phyloP scores from a whole-genome alignment of 2,329 filamentous ascomycete genomes.

The Neofusicoccum kwambonambiense region DNA sequence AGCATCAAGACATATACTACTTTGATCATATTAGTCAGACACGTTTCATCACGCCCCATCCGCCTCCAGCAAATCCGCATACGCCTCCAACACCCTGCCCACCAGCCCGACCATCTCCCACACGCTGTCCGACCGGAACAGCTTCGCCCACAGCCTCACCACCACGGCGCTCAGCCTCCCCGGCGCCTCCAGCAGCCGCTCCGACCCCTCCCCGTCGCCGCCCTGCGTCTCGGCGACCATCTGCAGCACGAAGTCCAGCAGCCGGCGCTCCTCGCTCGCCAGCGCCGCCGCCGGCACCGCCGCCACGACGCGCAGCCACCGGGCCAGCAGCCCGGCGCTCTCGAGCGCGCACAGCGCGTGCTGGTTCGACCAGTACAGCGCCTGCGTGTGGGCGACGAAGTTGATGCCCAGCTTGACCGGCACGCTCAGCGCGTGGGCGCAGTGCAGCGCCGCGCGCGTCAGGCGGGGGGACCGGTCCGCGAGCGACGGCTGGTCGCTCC shows the following conservation, averaged over 20 bases:
- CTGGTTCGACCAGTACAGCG: not conserved
- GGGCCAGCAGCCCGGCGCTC: not conserved
- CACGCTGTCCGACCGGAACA: not conserved
- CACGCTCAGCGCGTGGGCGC: too few relatives aligned
- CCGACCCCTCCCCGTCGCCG: too few relatives aligned
- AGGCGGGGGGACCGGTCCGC: not conserved
- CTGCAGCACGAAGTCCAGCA: not conserved
- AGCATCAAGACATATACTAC: too few relatives aligned
- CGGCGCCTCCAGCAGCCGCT: too few relatives aligned
- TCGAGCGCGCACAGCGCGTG: not conserved
- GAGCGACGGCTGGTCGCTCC: not conserved
- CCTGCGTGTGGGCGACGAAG: not conserved
- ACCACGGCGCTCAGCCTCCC: not conserved
- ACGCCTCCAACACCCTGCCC: not conserved
- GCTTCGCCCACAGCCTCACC: not conserved
- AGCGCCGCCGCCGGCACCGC: not conserved
- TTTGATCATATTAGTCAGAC: too few relatives aligned
- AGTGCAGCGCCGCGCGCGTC: not conserved
- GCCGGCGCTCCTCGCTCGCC: not conserved
- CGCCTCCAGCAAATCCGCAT: not conserved
- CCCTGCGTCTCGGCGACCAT: not conserved
- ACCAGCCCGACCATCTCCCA: not conserved
- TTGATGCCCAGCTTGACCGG: too few relatives aligned
- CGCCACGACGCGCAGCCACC: not conserved
- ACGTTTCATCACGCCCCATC: not conserved